Percentiles rank a stretch among this genome's conserved stretches.
These are phyloP conservation scores for Chrysanthemum makinoi DNA, from an alignment of 129 eudicot species.

Conservation along the genomic window DNA sequence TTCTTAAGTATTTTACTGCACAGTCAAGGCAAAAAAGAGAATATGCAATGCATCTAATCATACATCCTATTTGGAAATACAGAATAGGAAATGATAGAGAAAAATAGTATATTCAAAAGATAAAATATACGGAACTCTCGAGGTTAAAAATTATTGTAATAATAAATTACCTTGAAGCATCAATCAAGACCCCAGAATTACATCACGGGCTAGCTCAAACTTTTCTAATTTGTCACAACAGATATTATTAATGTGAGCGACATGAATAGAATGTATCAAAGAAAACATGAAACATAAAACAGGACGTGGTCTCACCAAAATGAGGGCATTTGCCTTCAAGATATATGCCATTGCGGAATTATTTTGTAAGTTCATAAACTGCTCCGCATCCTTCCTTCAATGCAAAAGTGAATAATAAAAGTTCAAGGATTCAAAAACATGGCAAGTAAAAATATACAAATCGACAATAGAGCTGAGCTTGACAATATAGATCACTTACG, in stretches of 20 bases:
- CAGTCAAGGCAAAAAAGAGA: neutral
- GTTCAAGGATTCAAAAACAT: slow-evolving; percentile 9
- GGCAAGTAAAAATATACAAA: neutral
- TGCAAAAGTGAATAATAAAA: slow-evolving; percentile 62
- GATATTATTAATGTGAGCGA: slow-evolving; percentile 25
- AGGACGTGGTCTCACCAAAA: slow-evolving; percentile 42
- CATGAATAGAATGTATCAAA: slow-evolving; percentile 14
- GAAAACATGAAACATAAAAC: neutral
- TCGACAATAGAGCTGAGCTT: neutral
- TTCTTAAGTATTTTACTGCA: slow-evolving; percentile 12
- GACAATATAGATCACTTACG: slow-evolving; percentile 38
- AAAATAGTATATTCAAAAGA: neutral
- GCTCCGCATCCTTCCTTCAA: slow-evolving; percentile 96
- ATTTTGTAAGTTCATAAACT: slow-evolving; percentile 51
- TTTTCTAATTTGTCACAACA: slow-evolving; percentile 82
- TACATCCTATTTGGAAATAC: neutral
- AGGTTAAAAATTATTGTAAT: neutral
- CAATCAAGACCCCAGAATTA: slow-evolving; percentile 75
- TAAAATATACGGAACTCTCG: neutral
- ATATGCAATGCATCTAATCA: slow-evolving; percentile 2
- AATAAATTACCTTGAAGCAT: slow-evolving; percentile 67
- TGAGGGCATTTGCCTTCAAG: slow-evolving; percentile 77
- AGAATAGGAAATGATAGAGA: neutral
- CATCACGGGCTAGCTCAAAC: slow-evolving; percentile 80
- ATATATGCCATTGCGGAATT: slow-evolving; percentile 50